phyloP scores from a whole-genome alignment of 805 yeast genomes.

The Candida insectalens region DNA sequence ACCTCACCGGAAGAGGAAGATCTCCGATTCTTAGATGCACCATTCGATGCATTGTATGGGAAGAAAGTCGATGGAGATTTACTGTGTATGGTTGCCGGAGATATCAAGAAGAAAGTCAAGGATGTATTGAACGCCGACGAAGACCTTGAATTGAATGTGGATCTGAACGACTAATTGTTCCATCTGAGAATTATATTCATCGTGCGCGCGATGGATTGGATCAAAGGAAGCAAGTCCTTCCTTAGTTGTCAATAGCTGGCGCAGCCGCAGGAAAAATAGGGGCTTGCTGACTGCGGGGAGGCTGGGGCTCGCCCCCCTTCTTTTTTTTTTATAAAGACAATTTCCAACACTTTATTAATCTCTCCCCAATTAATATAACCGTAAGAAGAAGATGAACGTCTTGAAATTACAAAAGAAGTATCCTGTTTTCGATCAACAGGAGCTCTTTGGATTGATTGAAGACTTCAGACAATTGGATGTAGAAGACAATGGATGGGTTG shows the following conservation, averaged over 20 bases:
- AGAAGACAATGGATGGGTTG: conserved; percentile 92
- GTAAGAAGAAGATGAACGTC: conserved; percentile 2
- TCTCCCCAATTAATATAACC: no score
- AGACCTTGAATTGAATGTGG: no score
- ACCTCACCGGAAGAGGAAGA: not conserved
- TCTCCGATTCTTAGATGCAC: conserved; percentile 12
- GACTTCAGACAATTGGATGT: conserved; percentile 78
- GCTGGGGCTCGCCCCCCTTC: no score
- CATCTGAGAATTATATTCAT: no score
- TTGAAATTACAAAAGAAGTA: conserved; percentile 53
- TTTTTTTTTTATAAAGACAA: no score
- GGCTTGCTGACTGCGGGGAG: no score
- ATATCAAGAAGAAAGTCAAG: conserved; percentile 8
- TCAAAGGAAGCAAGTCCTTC: no score
- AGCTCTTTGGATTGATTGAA: conserved; percentile 75
- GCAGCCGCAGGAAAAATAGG: no score
- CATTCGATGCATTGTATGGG: conserved; percentile 13
- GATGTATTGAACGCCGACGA: not conserved
- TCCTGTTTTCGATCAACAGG: conserved; percentile 80
- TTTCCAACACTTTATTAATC: no score
- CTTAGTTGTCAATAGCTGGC: no score
- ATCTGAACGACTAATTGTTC: no score
- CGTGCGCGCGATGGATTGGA: no score
- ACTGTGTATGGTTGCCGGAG: conserved; percentile 6
- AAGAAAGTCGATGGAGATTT: conserved; percentile 10